Evolutionary conservation across 495 filamentous ascomycete species (phyloP).

Genomic region (Xeromyces bisporus): DNA sequence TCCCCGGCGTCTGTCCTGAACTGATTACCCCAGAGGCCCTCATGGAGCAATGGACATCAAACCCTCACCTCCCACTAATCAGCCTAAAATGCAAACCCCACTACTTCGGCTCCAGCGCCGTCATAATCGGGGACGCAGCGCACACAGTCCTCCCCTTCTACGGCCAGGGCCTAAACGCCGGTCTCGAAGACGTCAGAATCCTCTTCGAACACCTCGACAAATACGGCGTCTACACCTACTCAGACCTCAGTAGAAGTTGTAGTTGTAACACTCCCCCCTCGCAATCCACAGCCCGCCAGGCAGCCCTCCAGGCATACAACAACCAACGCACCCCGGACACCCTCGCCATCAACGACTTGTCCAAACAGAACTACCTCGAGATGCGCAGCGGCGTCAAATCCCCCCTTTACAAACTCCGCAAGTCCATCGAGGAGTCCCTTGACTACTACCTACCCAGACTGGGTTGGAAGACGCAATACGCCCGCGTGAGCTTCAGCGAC

Average conservation of each 20-base stretch:
- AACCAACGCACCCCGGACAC: constrained; percentile 56
- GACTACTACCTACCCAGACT: constrained; percentile 54
- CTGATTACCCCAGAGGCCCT: constrained; percentile 57
- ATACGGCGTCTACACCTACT: constrained; percentile 31
- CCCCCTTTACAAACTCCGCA: constrained; percentile 57
- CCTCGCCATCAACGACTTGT: constrained; percentile 81
- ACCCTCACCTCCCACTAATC: constrained; percentile 84
- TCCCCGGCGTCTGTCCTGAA: constrained; percentile 71
- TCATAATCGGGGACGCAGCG: constrained; percentile 85
- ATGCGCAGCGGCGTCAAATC: constrained; percentile 74
- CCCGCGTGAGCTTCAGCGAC: constrained; percentile 82
- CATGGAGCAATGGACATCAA: constrained; percentile 48
- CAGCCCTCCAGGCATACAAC: constrained; percentile 60
- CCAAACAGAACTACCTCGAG: constrained; percentile 79
- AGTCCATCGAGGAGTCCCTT: constrained; percentile 71
- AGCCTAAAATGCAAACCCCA: constrained; percentile 82
- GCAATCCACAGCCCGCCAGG: constrained; percentile 23
- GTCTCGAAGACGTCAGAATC: constrained; percentile 69
- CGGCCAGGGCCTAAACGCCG: constrained; percentile 77
- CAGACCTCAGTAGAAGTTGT: too few relatives aligned
- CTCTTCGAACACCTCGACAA: constrained; percentile 59
- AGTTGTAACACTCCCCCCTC: constrained; percentile 19
- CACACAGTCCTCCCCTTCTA: constrained; percentile 98
- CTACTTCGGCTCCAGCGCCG: constrained; percentile 58
- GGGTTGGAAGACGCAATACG: constrained; percentile 86